Percentiles rank a stretch among this genome's conserved stretches.
These are phyloP conservation scores for Nevesoporus exiguus DNA, from an alignment of 768 basidiomycete genomes.

Conservation along the genomic window DNA sequence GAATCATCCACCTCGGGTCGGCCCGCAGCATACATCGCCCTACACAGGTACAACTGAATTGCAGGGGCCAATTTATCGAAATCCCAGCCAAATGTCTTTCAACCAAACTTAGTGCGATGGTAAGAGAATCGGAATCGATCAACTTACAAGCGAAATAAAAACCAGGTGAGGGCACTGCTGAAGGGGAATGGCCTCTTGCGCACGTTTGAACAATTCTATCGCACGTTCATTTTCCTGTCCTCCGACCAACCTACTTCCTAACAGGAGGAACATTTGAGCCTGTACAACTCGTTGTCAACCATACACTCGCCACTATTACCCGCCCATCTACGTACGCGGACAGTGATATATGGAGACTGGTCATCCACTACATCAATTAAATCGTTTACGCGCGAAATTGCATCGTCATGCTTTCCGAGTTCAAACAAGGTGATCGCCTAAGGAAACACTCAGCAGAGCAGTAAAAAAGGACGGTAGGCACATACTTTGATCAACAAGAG, in stretches of 20 bases:
- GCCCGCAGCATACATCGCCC: not conserved
- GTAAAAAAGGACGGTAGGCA: too few species aligned
- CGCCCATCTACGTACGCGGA: not conserved
- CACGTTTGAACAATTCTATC: not conserved
- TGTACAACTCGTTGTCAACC: not conserved
- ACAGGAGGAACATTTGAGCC: not conserved
- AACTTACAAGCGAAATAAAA: not conserved
- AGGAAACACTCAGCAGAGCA: not conserved
- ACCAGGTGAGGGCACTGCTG: not conserved
- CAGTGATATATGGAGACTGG: not conserved
- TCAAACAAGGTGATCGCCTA: slow-evolving; percentile 2
- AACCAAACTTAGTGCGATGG: not conserved
- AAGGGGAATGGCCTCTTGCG: not conserved
- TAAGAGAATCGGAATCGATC: not conserved
- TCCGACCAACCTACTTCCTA: not conserved
- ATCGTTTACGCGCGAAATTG: not conserved
- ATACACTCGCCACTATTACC: too few species aligned
- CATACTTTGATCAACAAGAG: slow-evolving; percentile 6
- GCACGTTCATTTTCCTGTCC: not conserved
- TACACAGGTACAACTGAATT: not conserved
- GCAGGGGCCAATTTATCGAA: slow-evolving; percentile 3
- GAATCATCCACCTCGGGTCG: not conserved
- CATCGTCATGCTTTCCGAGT: slow-evolving; percentile 7
- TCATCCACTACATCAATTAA: not conserved
- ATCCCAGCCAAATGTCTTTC: slow-evolving; percentile 14